A percentile compares a stretch with the other conserved stretches of the same genome.
phyloP scores from a whole-genome alignment of 148 eudicot genomes.

The Heliamphora exappendiculata region DNA sequence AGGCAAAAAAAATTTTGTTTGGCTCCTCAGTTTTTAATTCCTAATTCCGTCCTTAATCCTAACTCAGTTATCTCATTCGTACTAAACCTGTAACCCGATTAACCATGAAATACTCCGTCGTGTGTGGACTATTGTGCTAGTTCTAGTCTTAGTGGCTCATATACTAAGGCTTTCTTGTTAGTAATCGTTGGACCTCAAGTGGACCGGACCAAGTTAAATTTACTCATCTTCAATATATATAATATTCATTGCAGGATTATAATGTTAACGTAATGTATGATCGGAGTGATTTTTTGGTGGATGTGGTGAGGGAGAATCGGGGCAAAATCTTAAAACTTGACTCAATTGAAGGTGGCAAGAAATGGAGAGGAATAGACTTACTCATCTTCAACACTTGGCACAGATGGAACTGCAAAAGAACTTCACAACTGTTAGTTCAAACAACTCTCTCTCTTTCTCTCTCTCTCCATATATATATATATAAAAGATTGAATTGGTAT shows the following conservation, averaged over 20 bases:
- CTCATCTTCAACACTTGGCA: conserved; percentile 60
- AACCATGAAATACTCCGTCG: too few relatives aligned
- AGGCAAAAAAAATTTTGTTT: too few relatives aligned
- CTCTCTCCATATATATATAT: too few relatives aligned
- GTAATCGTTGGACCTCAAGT: too few relatives aligned
- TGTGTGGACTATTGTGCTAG: too few relatives aligned
- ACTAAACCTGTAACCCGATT: too few relatives aligned
- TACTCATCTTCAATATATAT: neutral
- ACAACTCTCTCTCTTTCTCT: neutral
- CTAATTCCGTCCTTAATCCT: too few relatives aligned
- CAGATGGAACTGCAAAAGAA: conserved; percentile 39
- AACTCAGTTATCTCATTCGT: too few relatives aligned
- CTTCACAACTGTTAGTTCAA: neutral
- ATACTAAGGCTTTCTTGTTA: too few relatives aligned
- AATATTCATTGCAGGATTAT: neutral
- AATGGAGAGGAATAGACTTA: conserved; percentile 39
- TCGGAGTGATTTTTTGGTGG: conserved; percentile 40
- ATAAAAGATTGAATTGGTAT: too few relatives aligned
- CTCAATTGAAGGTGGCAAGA: conserved; percentile 27
- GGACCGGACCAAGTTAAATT: neutral
- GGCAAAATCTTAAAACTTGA: conserved; percentile 36
- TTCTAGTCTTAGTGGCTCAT: too few relatives aligned
- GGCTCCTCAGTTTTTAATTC: too few relatives aligned
- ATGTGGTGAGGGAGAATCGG: conserved; percentile 9
- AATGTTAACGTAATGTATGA: conserved; percentile 6